Percentiles rank a stretch among this genome's conserved stretches.
These are phyloP conservation scores for Silene noctiflora DNA, from an alignment of 179 eudicot genomes.

Conservation along the genomic window DNA sequence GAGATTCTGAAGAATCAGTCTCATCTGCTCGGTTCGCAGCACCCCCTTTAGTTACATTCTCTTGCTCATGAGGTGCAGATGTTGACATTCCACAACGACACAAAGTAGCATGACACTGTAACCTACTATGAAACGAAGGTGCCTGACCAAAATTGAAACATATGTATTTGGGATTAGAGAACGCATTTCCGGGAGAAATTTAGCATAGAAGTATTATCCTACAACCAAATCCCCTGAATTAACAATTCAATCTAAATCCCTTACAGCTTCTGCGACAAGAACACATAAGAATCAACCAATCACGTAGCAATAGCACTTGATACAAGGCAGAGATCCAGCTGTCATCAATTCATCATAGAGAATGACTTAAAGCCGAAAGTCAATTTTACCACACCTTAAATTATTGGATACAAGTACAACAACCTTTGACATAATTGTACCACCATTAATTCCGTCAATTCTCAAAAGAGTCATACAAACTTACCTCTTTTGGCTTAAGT, in stretches of 20 bases:
- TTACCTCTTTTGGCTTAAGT: not conserved
- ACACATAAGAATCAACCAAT: not conserved
- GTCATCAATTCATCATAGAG: not conserved
- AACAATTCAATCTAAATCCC: not conserved
- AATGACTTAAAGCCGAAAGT: not conserved
- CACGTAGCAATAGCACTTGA: not conserved
- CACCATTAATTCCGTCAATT: not conserved
- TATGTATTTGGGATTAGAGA: not conserved
- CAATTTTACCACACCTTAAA: not conserved
- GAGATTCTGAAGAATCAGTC: constrained; percentile 33
- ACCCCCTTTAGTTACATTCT: constrained; percentile 35
- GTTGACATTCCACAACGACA: constrained; percentile 65
- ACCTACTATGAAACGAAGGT: constrained; percentile 36
- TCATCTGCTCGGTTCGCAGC: constrained; percentile 33
- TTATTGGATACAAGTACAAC: not conserved
- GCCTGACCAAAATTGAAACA: constrained; percentile 31
- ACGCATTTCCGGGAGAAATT: not conserved
- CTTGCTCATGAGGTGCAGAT: constrained; percentile 54
- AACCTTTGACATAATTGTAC: not conserved
- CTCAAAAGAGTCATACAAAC: not conserved
- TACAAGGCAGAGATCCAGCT: not conserved
- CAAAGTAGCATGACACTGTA: constrained; percentile 31
- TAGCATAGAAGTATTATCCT: not conserved
- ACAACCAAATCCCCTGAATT: not conserved
- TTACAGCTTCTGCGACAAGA: not conserved